Percentiles rank a stretch among this genome's conserved stretches.
Evolutionary conservation across 108 stramenopile species (phyloP).

Genomic region (Asterionellopsis glacialis): DNA sequence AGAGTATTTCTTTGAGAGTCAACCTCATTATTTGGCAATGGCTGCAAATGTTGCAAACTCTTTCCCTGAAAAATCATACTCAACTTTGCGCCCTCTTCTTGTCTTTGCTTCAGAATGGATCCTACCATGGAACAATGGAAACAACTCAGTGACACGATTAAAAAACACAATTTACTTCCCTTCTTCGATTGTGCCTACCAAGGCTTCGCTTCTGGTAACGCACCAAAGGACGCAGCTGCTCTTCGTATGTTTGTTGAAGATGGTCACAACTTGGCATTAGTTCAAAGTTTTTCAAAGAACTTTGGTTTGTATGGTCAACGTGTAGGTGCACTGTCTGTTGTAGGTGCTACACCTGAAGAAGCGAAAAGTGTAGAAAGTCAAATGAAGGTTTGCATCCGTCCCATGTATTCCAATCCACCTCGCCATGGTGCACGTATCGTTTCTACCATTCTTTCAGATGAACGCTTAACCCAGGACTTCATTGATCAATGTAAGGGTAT

Average conservation of each 20-base stretch:
- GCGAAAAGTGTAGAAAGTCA: slow-evolving; percentile 90
- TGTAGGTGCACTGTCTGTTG: slow-evolving; percentile 91
- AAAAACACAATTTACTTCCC: slow-evolving; percentile 72
- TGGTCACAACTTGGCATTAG: slow-evolving; percentile 90
- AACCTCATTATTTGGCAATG: background rate
- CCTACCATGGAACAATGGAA: slow-evolving; percentile 96
- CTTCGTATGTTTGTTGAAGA: slow-evolving; percentile 96
- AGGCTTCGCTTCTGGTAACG: slow-evolving; percentile 97
- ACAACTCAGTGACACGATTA: slow-evolving; percentile 79
- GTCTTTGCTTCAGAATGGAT: slow-evolving; percentile 73
- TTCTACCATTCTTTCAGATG: slow-evolving; percentile 79
- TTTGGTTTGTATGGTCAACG: slow-evolving; percentile 99
- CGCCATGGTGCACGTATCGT: slow-evolving; percentile 96
- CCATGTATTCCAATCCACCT: slow-evolving; percentile 99
- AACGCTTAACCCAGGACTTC: slow-evolving; percentile 77
- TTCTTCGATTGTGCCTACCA: slow-evolving; percentile 99
- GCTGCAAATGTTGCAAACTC: no score
- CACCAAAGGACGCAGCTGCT: slow-evolving; percentile 88
- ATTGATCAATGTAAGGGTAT: slow-evolving; percentile 92
- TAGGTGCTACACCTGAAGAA: slow-evolving; percentile 84
- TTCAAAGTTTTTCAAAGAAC: slow-evolving; percentile 98
- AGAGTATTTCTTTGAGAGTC: background rate
- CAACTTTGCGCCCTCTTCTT: slow-evolving; percentile 4
- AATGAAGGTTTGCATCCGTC: slow-evolving; percentile 94
- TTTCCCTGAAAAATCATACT: background rate